These are phyloP conservation scores for Cokeromyces recurvatus DNA, from an alignment of 371 early-diverging fungal species.

Conservation along the genomic window DNA sequence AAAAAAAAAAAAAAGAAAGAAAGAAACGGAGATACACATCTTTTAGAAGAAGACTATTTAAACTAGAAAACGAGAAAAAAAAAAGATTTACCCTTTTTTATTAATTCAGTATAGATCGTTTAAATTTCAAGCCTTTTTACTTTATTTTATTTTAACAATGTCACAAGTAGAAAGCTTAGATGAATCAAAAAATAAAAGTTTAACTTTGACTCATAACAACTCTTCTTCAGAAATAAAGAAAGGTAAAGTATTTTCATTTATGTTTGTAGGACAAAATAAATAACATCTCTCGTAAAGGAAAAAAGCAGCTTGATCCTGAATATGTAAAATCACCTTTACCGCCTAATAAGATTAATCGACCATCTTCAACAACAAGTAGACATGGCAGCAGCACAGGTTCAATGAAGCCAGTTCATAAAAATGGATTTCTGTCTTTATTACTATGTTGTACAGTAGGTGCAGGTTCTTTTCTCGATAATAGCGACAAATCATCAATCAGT, in stretches of 20 bases:
- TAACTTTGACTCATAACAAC: neutral
- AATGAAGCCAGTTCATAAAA: slow-evolving; percentile 22
- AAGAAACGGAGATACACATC: too few species aligned
- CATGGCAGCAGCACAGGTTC: slow-evolving; percentile 6
- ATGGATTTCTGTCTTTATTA: slow-evolving; percentile 24
- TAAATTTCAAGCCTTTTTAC: too few species aligned
- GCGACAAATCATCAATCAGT: slow-evolving; percentile 22
- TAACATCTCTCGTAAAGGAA: slow-evolving; percentile 14
- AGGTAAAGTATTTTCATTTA: neutral
- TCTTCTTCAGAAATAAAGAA: neutral
- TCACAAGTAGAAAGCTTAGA: too few species aligned
- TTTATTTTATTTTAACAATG: too few species aligned
- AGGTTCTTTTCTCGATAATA: slow-evolving; percentile 28
- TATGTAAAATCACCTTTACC: slow-evolving; percentile 26
- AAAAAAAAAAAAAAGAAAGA: too few species aligned
- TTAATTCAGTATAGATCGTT: too few species aligned
- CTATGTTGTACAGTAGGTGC: slow-evolving; percentile 28
- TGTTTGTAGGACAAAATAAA: slow-evolving; percentile 20
- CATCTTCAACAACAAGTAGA: slow-evolving; percentile 12
- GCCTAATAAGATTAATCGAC: too few species aligned
- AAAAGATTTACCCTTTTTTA: too few species aligned
- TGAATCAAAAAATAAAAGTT: too few species aligned
- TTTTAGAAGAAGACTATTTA: too few species aligned
- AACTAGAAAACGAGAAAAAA: too few species aligned
- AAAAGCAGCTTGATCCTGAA: slow-evolving; percentile 26